phyloP scores from a whole-genome alignment of 192 early-diverging fungal genomes.

The Coemansia sp. region DNA sequence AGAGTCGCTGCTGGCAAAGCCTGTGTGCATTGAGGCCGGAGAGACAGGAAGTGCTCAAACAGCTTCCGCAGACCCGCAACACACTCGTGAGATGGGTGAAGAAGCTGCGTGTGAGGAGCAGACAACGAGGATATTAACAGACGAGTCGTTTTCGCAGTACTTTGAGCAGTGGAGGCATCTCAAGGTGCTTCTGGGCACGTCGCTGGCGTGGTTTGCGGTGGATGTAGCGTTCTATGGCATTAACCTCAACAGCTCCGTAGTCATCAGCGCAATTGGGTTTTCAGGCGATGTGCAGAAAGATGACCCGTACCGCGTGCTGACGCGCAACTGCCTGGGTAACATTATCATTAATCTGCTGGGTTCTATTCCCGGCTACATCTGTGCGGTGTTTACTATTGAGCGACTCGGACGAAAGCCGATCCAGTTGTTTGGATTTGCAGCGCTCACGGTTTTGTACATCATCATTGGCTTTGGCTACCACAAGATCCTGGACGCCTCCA shows the following conservation, averaged over 20 bases:
- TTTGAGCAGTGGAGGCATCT: conserved; percentile 78
- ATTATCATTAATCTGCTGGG: conserved; percentile 86
- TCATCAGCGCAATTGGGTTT: conserved; percentile 73
- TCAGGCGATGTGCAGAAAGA: conserved; percentile 37
- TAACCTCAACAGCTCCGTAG: conserved; percentile 77
- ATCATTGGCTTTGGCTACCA: conserved; percentile 73
- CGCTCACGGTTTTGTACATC: conserved; percentile 74
- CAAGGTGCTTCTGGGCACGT: conserved; percentile 76
- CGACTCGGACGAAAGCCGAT: conserved; percentile 86
- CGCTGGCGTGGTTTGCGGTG: conserved; percentile 74
- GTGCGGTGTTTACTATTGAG: conserved; percentile 88
- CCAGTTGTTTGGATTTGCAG: conserved; percentile 84
- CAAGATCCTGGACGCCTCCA: conserved; percentile 61
- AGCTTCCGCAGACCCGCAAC: background rate
- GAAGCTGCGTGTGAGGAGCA: conserved; percentile 5
- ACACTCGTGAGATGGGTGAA: background rate
- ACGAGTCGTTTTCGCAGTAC: conserved; percentile 62
- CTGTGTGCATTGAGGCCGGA: conserved; percentile 1
- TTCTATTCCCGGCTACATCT: conserved; percentile 93
- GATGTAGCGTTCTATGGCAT: conserved; percentile 87
- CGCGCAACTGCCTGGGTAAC: conserved; percentile 81
- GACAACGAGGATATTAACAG: background rate
- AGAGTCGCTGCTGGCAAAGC: conserved; percentile 38
- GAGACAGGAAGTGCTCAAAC: background rate
- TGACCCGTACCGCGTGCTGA: conserved; percentile 42